Percentiles rank a stretch among this genome's conserved stretches.
These are phyloP conservation scores for Cryphonectria japonica DNA, from an alignment of 2,329 filamentous ascomycete genomes.

Conservation along the genomic window DNA sequence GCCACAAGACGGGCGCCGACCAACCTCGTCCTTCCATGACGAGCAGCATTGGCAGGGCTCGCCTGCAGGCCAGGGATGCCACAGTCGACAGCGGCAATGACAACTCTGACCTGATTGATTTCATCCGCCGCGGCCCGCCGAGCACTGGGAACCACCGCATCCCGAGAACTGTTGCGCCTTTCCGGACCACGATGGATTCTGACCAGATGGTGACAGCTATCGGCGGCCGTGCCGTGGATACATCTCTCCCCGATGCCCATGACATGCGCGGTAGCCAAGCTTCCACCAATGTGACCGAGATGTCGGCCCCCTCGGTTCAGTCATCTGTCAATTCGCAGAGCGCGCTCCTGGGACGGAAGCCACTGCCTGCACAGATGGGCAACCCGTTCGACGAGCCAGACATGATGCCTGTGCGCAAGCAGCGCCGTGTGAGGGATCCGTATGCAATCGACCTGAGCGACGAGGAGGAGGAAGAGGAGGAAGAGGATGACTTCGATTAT, in stretches of 20 bases:
- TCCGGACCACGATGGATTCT: constrained; percentile 83
- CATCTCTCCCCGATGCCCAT: constrained; percentile 58
- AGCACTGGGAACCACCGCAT: constrained; percentile 69
- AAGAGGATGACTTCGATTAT: constrained; percentile 40
- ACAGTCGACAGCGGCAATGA: constrained; percentile 64
- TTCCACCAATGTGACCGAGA: constrained; percentile 61
- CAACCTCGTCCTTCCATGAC: constrained; percentile 42
- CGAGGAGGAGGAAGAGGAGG: constrained; percentile 56
- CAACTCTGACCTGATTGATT: constrained; percentile 90
- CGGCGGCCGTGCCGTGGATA: constrained; percentile 61
- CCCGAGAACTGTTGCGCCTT: constrained; percentile 81
- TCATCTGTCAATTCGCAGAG: constrained; percentile 78
- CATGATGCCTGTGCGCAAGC: constrained; percentile 71
- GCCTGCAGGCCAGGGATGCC: constrained; percentile 74
- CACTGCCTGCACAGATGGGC: constrained; percentile 35
- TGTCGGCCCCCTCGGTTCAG: constrained; percentile 58
- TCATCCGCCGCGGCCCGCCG: constrained; percentile 86
- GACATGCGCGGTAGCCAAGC: constrained; percentile 60
- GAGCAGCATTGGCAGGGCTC: constrained; percentile 46
- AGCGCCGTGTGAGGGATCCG: constrained; percentile 79
- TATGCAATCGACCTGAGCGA: constrained; percentile 89
- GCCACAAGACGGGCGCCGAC: constrained; percentile 44
- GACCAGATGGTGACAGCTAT: constrained; percentile 68
- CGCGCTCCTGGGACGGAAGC: constrained; percentile 58
- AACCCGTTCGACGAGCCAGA: constrained; percentile 50